phyloP scores from a whole-genome alignment of 1,139 yeast species.

The Groenewaldozyma sp. region DNA sequence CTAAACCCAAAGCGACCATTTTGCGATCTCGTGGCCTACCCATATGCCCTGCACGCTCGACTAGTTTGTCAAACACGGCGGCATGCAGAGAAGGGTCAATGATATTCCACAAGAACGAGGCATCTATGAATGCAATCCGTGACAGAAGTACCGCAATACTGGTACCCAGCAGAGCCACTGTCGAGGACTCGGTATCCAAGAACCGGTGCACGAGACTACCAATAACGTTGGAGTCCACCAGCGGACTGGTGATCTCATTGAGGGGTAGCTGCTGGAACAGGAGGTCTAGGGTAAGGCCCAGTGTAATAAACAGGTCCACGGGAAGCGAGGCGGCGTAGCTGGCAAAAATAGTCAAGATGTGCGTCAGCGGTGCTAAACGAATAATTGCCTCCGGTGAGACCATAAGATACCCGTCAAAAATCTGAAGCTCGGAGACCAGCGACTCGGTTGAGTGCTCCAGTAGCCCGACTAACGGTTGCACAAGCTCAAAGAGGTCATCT shows the following conservation, averaged over 20 bases:
- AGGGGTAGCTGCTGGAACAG: constrained; percentile 16
- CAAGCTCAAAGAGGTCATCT: constrained; percentile 36
- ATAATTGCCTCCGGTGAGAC: constrained; percentile 1
- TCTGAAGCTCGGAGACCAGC: constrained; percentile 55
- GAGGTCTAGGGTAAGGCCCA: constrained; percentile 16
- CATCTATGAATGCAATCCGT: constrained; percentile 42
- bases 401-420: constrained; percentile 57
- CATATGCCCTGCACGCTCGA: constrained; percentile 37
- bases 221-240: constrained; percentile 18
- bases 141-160: constrained; percentile 47
- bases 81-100: constrained; percentile 12
- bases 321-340: constrained; percentile 54
- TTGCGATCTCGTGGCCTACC: constrained; percentile 65
- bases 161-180: constrained; percentile 34
- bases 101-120: constrained; percentile 36
- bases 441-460: constrained; percentile 62
- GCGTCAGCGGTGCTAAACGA: not conserved
- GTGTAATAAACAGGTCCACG: constrained; percentile 48
- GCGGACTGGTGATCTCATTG: constrained; percentile 20
- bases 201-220: constrained; percentile 36
- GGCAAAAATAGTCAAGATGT: constrained; percentile 44
- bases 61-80: constrained; percentile 24
- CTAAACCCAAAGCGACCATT: constrained; percentile 50
- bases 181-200: constrained; percentile 42
- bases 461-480: constrained; percentile 45